Percentiles rank a stretch among this genome's conserved stretches.
Conservation (phyloP, 2,329 filamentous ascomycete genomes). For the Fusarium piperis region DNA sequence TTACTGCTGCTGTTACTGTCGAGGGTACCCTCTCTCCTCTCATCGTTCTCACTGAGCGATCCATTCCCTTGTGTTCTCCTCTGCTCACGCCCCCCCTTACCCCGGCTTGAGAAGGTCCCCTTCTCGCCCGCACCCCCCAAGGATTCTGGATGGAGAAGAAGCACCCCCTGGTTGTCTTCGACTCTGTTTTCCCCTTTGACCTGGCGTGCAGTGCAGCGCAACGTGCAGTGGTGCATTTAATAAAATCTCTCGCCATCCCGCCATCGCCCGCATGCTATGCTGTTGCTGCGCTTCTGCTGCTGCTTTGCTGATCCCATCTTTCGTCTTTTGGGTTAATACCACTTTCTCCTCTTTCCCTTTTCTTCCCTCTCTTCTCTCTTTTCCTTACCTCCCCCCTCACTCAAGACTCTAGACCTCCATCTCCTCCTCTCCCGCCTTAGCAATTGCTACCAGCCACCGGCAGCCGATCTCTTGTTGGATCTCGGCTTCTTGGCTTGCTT, state of each 20-base stretch:
- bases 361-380: background rate
- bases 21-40: constrained; percentile 12
- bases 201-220: constrained; percentile 1
- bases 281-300: constrained; percentile 4
- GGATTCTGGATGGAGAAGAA: background rate
- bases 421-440: background rate
- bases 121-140: constrained; percentile 2
- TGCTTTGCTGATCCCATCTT: constrained; percentile 18
- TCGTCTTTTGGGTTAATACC: constrained; percentile 26
- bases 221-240: constrained; percentile 14
- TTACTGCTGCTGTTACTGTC: constrained; percentile 4
- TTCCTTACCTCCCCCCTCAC: background rate
- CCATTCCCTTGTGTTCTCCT: constrained; percentile 8
- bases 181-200: constrained; percentile 23
- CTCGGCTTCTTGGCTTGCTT: constrained; percentile 11
- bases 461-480: constrained; percentile 20
- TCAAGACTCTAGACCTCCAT: background rate
- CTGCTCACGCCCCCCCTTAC: constrained; percentile 11
- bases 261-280: constrained; percentile 29
- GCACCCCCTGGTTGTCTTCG: constrained; percentile 10
- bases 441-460: background rate
- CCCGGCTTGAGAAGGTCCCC: background rate
- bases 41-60: constrained; percentile 2
- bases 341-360: constrained; percentile 12
- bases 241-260: constrained; percentile 38